phyloP scores from a whole-genome alignment of 305 asterid genomes.

The Solanum hybrid region DNA sequence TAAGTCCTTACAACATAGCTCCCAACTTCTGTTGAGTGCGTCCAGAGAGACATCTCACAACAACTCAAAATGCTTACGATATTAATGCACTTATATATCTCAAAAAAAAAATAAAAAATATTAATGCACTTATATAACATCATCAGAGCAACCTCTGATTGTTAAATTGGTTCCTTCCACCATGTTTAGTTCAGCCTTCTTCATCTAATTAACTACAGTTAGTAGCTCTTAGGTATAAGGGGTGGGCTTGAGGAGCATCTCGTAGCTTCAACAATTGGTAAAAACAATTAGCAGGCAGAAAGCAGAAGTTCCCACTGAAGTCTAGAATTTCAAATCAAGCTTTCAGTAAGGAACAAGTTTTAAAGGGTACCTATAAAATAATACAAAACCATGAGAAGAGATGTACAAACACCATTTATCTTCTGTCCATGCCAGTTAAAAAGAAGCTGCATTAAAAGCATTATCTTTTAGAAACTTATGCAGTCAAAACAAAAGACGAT shows the following conservation, averaged over 20 bases:
- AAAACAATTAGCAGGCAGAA: not conserved
- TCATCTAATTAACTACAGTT: not conserved
- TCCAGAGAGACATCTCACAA: not conserved
- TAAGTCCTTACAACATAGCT: not conserved
- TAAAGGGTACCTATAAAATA: conserved; percentile 25
- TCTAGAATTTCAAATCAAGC: not conserved
- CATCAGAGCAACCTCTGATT: not conserved
- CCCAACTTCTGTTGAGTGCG: not conserved
- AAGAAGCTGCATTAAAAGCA: conserved; percentile 26
- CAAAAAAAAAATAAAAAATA: not conserved
- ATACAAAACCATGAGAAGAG: conserved; percentile 31
- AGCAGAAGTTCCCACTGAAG: not conserved
- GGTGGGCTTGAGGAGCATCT: not conserved
- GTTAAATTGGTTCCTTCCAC: not conserved
- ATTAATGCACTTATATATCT: not conserved
- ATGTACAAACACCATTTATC: conserved; percentile 18
- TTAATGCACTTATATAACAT: not conserved
- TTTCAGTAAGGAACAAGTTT: not conserved
- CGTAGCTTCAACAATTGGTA: not conserved
- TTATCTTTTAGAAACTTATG: not conserved
- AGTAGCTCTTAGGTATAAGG: not conserved
- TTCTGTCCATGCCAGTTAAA: conserved; percentile 32
- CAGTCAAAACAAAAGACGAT: not conserved
- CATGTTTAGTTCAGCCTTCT: not conserved
- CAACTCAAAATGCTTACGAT: not conserved